Conservation (phyloP, 495 filamentous ascomycete genomes). For the Pseudevernia furfuracea region DNA sequence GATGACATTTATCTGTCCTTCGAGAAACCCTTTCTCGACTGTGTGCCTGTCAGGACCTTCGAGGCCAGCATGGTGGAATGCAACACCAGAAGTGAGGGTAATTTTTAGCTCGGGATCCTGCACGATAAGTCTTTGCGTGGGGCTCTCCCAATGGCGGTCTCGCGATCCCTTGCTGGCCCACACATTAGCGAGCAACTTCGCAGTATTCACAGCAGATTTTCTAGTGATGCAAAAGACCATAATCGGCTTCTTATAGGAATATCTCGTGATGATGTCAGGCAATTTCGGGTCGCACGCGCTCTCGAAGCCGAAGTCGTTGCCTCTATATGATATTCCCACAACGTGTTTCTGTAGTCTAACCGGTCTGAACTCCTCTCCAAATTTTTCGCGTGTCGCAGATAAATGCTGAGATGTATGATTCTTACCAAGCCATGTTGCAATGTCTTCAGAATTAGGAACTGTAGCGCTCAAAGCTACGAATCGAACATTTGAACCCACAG, state of each 20-base stretch:
- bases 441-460: conserved; percentile 84
- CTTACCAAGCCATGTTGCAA: conserved; percentile 86
- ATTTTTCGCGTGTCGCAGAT: conserved; percentile 67
- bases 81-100: conserved; percentile 62
- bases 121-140: conserved; percentile 47
- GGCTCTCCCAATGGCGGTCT: conserved; percentile 61
- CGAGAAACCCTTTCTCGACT: conserved; percentile 66
- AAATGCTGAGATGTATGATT: conserved; percentile 56
- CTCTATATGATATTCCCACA: conserved; percentile 57
- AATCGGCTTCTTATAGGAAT: conserved; percentile 74
- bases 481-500: conserved; percentile 73
- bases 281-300: conserved; percentile 72
- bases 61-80: conserved; percentile 90
- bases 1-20: conserved; percentile 75
- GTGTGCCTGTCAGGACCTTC: conserved; percentile 59
- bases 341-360: conserved; percentile 84
- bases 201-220: conserved; percentile 68
- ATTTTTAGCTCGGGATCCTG: conserved; percentile 57
- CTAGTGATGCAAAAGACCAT: conserved; percentile 90
- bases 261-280: conserved; percentile 63
- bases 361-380: conserved; percentile 86
- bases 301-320: conserved; percentile 86
- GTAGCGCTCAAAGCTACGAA: conserved; percentile 93
- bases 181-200: conserved; percentile 60
- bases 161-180: conserved; percentile 51